Evolutionary conservation across 2,329 filamentous ascomycete species (phyloP), one percentile per base, ranked within the genome.

Genomic region (Colletotrichum liriopes): DNA sequence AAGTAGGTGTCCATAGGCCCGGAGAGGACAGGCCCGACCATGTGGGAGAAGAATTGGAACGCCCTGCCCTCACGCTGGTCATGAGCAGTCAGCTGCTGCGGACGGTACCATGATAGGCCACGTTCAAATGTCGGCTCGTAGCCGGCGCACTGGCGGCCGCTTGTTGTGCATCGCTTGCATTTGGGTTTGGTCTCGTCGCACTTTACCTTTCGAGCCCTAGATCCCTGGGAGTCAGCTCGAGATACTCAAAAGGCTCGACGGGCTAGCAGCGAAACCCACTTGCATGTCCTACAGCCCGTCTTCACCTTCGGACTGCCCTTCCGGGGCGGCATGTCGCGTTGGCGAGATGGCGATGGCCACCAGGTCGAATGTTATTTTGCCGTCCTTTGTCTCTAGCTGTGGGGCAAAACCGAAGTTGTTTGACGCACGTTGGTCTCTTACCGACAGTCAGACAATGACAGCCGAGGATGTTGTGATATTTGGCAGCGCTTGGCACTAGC

Each of bases 121-220:
- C 62, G 62, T 45, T 73, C 67, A 35, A 58, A 49, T 18, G 67
- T 51, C 18, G 63, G 54, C 54, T 71, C 68, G 55, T 71, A 71
- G 68, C 68, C 68, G 39, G 45, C 68, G 26, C 68, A 71, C 41
- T 83, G 85, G 61, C 88, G 84, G 23, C 88, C 87, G 3, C 88
- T 89, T 60, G 84, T 86, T 32, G 84, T 84, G 76, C 89, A 90
- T 71, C 86, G 85, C 49, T 83, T 78, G 75, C 89, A 91, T 49
- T 78, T 80, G 1, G 88, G 88, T 66, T 86, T 88, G n/a, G 78
- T 80, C 77, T 90, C 88, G 73, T 89, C 88, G 77, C 88, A 90
- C 77, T 89, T 90, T 58, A 90, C 84, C 71, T 87, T 87, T 65
- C 88, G 85, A 56, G 87, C 84, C 78, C 87, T 89, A 20, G 65